Conservation (phyloP, 257 asterid species). For the Cordia subcordata region DNA sequence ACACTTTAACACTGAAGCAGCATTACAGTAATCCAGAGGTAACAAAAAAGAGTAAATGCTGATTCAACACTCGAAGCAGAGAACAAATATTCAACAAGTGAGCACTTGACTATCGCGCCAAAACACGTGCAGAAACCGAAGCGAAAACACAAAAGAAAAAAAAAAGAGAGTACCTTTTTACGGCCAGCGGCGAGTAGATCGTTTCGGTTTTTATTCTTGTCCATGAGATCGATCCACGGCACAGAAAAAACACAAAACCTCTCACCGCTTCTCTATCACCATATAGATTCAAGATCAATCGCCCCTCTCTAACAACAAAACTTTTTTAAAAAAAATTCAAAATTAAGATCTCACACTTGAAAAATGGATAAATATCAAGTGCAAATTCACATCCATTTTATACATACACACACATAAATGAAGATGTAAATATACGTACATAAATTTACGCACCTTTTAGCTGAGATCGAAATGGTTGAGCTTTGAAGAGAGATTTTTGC, state of each 20-base stretch:
- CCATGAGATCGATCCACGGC: slow-evolving; percentile 57
- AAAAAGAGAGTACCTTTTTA: slow-evolving; percentile 49
- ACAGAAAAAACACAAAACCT: slow-evolving; percentile 3
- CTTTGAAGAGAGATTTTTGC: background rate
- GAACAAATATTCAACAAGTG: background rate
- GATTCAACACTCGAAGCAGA: background rate
- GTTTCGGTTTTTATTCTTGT: slow-evolving; percentile 72
- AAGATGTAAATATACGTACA: background rate
- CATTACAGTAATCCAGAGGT: background rate
- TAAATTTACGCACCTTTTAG: background rate
- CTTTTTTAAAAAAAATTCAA: too few relatives aligned
- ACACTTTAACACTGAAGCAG: background rate
- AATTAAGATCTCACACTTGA: too few relatives aligned
- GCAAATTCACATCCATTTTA: too few relatives aligned
- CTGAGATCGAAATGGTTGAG: background rate
- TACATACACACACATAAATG: too few relatives aligned
- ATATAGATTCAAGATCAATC: slow-evolving; percentile 1
- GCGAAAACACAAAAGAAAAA: too few relatives aligned
- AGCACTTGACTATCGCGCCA: background rate
- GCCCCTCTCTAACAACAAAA: background rate
- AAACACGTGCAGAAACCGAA: background rate
- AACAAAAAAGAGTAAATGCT: too few relatives aligned
- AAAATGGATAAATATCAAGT: too few relatives aligned
- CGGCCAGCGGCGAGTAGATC: slow-evolving; percentile 95
- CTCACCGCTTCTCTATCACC: slow-evolving; percentile 36